phyloP scores from a whole-genome alignment of 345 rosid genomes.

The Citrus trifoliata region DNA sequence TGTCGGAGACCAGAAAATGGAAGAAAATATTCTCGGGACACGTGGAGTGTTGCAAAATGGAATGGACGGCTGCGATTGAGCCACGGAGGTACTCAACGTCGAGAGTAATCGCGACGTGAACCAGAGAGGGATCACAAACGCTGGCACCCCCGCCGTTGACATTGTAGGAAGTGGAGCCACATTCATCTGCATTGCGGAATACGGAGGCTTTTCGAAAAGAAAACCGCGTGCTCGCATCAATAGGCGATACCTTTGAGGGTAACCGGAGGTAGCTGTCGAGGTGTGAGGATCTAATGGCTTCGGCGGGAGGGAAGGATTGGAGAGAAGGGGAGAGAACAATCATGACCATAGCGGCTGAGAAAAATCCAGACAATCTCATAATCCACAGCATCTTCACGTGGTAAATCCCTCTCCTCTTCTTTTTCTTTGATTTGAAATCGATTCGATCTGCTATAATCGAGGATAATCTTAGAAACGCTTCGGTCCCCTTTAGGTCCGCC shows the following conservation, averaged over 20 bases:
- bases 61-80: conserved; percentile 93
- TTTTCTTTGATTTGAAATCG: conserved; percentile 41
- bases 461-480: conserved; percentile 37
- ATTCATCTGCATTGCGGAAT: conserved; percentile 86
- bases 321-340: conserved; percentile 80
- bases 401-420: conserved; percentile 31
- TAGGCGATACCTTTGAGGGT: conserved; percentile 18
- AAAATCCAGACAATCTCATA: conserved; percentile 62
- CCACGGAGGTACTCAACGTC: conserved; percentile 91
- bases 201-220: conserved; percentile 56
- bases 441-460: conserved; percentile 41
- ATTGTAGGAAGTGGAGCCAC: conserved; percentile 40
- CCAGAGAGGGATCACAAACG: conserved; percentile 74
- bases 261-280: conserved; percentile 46
- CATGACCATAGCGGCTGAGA: conserved; percentile 70
- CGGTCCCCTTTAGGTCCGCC: conserved; percentile 55
- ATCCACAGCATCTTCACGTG: conserved; percentile 68
- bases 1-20: conserved; percentile 85
- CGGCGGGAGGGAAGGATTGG: conserved; percentile 90
- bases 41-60: conserved; percentile 65
- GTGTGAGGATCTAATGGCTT: conserved; percentile 78
- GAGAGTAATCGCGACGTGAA: conserved; percentile 88
- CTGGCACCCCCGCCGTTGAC: conserved; percentile 17
- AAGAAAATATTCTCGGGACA: conserved; percentile 90
- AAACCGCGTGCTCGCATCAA: conserved; percentile 31